Percentiles rank a stretch among this genome's conserved stretches.
These are phyloP conservation scores for Cyberlindnera petersonii DNA, from an alignment of 805 yeast genomes.

Conservation along the genomic window DNA sequence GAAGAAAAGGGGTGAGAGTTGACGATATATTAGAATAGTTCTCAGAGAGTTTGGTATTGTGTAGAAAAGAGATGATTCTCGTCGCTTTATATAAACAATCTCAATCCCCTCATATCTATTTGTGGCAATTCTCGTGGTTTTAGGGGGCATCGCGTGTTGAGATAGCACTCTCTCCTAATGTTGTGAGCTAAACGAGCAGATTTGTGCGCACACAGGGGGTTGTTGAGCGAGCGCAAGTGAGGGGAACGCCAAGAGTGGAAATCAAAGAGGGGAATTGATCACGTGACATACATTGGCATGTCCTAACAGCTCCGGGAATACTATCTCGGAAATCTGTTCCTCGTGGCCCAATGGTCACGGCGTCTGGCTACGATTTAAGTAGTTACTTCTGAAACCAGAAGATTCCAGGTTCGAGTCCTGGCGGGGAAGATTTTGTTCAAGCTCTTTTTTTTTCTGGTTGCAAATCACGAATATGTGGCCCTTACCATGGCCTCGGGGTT, in stretches of 20 bases:
- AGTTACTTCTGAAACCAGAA: conserved; percentile 38
- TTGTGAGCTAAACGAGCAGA: conserved; percentile 1
- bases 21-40: too few relatives aligned
- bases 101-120: too few relatives aligned
- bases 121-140: conserved; percentile 2
- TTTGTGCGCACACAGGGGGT: not conserved
- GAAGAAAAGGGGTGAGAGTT: too few relatives aligned
- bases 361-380: conserved; percentile 63
- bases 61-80: too few relatives aligned
- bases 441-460: not conserved
- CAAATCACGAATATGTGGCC: not conserved
- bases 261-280: conserved; percentile 6
- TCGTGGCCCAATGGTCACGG: conserved; percentile 77
- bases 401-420: conserved; percentile 35
- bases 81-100: too few relatives aligned
- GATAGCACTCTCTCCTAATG: too few relatives aligned
- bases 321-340: conserved; percentile 50
- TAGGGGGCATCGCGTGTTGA: not conserved
- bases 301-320: too few relatives aligned
- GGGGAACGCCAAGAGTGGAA: conserved; percentile 10
- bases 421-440: conserved; percentile 32
- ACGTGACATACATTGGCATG: not conserved
- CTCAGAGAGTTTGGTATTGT: too few relatives aligned
- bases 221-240: conserved; percentile 3
- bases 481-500: conserved; percentile 5